Base-by-base conservation (phyloP, 1,139 yeast genomes). In the Saccharomycopsis hybrid region DNA sequence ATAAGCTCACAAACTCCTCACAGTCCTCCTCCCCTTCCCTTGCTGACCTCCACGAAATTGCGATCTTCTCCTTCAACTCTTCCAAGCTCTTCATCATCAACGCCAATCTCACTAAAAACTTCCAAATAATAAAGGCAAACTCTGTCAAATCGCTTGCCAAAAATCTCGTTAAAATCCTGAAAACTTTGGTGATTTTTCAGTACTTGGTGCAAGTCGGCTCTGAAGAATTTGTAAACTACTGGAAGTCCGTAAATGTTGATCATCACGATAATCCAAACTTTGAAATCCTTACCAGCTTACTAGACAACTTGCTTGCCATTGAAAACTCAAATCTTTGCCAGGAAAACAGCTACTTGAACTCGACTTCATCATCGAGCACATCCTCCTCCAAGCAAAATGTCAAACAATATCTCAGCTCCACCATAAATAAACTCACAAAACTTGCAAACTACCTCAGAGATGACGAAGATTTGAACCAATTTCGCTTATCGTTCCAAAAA, bases 171-270 rank as follows among this genome's bases (percentile, higher is more conserved):
- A 44, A 33, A 29, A 45, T 52, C 3, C 49, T 42, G 40, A 52
- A 52, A 35, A 46, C 55, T 2, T 33, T 50, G 27, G 49, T 50
- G 13, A 52, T 52, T 13, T 52, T 52, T 27, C 55, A 52, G 42
- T 52, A 50, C 41, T 32, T 52, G 7, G 18, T 52, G 3, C 55
- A 52, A 29, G 53, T 51, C 2, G 55, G 55, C 4, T 51, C 54
- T n/a, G 55, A 52, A 43, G 54, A 50, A 13, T 52, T 52, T 35
- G 42, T 52, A 5, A 41, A 40, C 9, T 36, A n/a, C 13, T 52
- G 55, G 55, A 40, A 44, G 37, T 7, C 5, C n/a, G 28, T 11
- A 9, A 24, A 40, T 9, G 37, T 25, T n/a, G 31, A 38, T 31
- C 37, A 40, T 32, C 25, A 45, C 13, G 33, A 13, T 24, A 25